phyloP scores from a whole-genome alignment of 345 rosid genomes.

The Rhizophora apiculata region DNA sequence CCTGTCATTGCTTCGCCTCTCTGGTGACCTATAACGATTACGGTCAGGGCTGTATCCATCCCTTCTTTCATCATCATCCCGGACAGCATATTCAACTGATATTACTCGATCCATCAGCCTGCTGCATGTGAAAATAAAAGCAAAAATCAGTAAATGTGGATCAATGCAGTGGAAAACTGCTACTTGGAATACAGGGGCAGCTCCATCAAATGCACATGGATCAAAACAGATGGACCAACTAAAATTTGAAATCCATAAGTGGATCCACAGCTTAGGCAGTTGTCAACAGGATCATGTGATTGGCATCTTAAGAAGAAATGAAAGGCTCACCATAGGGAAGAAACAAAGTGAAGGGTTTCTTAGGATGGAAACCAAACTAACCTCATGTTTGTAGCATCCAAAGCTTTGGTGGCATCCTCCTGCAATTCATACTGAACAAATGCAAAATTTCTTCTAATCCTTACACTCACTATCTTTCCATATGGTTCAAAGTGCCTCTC shows the following conservation, averaged over 20 bases:
- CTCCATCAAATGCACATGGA: too few relatives aligned
- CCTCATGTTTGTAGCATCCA: constrained; percentile 77
- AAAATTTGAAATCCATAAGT: too few relatives aligned
- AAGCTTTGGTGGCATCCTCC: constrained; percentile 78
- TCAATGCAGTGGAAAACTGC: not conserved
- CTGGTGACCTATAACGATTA: constrained; percentile 62
- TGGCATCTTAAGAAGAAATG: too few relatives aligned
- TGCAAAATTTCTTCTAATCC: constrained; percentile 86
- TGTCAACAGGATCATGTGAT: too few relatives aligned
- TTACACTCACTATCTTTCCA: constrained; percentile 74
- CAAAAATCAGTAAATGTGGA: too few relatives aligned
- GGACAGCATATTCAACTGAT: constrained; percentile 83
- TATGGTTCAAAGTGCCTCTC: constrained; percentile 84
- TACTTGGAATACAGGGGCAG: not conserved
- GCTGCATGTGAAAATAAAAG: constrained; percentile 35
- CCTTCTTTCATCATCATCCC: constrained; percentile 70
- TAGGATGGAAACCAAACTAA: constrained; percentile 5
- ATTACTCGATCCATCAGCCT: constrained; percentile 79
- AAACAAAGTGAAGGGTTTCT: not conserved
- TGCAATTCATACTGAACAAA: constrained; percentile 75
- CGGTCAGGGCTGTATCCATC: constrained; percentile 64
- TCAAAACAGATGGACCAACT: too few relatives aligned
- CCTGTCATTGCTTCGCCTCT: constrained; percentile 50
- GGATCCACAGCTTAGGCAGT: too few relatives aligned
- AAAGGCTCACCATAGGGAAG: not conserved